Conservation (phyloP, 2,329 filamentous ascomycete genomes). For the Epichloe elymi region DNA sequence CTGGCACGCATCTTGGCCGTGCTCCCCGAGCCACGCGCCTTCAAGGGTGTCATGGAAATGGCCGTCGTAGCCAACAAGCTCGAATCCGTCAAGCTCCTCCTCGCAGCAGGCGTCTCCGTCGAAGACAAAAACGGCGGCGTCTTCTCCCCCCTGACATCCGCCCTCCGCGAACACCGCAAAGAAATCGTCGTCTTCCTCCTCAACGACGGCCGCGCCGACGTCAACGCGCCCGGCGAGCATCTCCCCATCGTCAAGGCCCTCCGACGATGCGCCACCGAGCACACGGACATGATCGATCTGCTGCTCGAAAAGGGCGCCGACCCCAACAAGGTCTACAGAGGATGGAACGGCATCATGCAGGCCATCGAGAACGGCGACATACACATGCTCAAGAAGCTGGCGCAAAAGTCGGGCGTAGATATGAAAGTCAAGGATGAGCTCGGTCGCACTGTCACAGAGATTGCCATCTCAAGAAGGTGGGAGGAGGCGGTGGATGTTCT, state of each 20-base stretch:
- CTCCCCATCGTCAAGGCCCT: constrained; percentile 58
- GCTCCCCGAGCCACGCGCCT: constrained; percentile 44
- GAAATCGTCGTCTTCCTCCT: constrained; percentile 50
- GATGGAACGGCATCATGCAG: constrained; percentile 53
- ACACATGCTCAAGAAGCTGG: constrained; percentile 37
- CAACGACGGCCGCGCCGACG: constrained; percentile 47
- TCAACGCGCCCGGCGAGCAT: constrained; percentile 57
- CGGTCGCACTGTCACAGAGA: constrained; percentile 40
- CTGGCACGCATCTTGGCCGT: constrained; percentile 44
- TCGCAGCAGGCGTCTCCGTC: constrained; percentile 51
- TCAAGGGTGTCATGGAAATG: constrained; percentile 55
- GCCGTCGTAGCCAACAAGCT: constrained; percentile 54
- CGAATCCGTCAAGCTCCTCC: constrained; percentile 51
- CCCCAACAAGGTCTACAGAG: constrained; percentile 53
- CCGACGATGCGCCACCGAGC: constrained; percentile 39
- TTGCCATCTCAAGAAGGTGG: constrained; percentile 45
- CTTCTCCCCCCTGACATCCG: constrained; percentile 58
- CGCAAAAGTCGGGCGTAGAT: constrained; percentile 35
- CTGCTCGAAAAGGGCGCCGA: constrained; percentile 51
- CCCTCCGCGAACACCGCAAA: constrained; percentile 48
- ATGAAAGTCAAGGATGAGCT: constrained; percentile 39
- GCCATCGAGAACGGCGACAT: constrained; percentile 51
- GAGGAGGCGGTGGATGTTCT: constrained; percentile 41
- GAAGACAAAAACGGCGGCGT: constrained; percentile 63
- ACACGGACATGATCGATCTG: constrained; percentile 48